These are phyloP conservation scores for Emergomyces orientalis DNA, from an alignment of 2,329 filamentous ascomycete species.

Conservation along the genomic window DNA sequence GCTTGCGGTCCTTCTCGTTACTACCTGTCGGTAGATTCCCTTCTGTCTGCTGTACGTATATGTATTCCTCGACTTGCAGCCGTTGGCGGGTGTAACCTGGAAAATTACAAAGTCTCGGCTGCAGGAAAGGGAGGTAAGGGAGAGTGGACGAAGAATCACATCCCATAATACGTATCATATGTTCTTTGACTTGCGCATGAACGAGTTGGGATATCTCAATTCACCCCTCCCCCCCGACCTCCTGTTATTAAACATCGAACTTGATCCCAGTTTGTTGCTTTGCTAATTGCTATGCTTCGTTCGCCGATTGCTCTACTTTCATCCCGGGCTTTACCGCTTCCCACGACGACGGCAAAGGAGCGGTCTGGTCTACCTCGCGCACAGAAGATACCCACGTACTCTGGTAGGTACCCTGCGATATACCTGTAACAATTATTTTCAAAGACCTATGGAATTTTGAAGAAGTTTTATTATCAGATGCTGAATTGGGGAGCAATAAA, in stretches of 20 bases:
- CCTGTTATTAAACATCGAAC: background rate
- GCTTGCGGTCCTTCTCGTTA: background rate
- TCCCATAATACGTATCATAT: background rate
- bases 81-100: constrained; percentile 6
- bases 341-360: background rate
- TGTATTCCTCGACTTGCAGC: constrained; percentile 1
- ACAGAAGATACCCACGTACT: background rate
- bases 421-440: background rate
- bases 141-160: background rate
- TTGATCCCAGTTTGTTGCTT: background rate
- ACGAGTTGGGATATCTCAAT: background rate
- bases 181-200: background rate
- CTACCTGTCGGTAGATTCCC: background rate
- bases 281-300: background rate
- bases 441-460: background rate
- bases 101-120: background rate
- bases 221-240: background rate
- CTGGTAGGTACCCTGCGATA: background rate
- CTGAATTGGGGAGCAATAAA: background rate
- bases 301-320: background rate
- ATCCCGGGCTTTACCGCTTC: background rate
- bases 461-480: background rate
- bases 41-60: background rate
- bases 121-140: background rate
- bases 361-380: background rate